Conservation (phyloP, 73 alveolate genomes). For the Paramecium octaurelia region DNA sequence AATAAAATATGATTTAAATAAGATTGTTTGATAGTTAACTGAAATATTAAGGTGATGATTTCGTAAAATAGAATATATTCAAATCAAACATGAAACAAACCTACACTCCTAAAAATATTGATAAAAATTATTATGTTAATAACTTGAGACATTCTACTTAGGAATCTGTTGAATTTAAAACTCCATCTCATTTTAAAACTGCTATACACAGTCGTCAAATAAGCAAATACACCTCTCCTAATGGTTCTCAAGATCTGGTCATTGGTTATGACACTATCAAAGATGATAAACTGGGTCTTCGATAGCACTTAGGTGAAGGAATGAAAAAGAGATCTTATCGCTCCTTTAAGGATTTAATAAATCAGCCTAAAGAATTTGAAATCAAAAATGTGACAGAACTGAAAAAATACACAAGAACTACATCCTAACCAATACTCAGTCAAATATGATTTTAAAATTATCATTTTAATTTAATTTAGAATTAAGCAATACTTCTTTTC, state of each 20-base stretch:
- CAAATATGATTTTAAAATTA: neutral
- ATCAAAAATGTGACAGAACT: neutral
- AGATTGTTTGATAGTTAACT: neutral
- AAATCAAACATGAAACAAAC: neutral
- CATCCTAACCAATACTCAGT: neutral
- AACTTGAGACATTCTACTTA: neutral
- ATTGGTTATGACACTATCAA: neutral
- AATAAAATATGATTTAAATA: neutral
- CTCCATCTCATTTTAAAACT: neutral
- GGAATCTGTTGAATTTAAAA: neutral
- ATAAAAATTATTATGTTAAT: neutral
- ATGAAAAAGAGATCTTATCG: neutral
- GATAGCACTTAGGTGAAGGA: neutral
- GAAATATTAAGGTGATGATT: conserved; percentile 38
- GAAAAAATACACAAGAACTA: neutral
- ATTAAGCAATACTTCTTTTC: neutral
- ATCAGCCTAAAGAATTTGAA: neutral
- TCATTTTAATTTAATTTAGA: neutral
- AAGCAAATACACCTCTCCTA: neutral
- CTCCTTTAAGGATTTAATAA: neutral
- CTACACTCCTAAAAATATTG: neutral
- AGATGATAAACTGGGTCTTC: neutral
- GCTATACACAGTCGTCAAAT: neutral
- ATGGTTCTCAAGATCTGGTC: neutral
- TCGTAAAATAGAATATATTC: neutral